These are phyloP conservation scores for Aspergillus floridensis DNA, from an alignment of 2,329 filamentous ascomycete species.

Conservation along the genomic window DNA sequence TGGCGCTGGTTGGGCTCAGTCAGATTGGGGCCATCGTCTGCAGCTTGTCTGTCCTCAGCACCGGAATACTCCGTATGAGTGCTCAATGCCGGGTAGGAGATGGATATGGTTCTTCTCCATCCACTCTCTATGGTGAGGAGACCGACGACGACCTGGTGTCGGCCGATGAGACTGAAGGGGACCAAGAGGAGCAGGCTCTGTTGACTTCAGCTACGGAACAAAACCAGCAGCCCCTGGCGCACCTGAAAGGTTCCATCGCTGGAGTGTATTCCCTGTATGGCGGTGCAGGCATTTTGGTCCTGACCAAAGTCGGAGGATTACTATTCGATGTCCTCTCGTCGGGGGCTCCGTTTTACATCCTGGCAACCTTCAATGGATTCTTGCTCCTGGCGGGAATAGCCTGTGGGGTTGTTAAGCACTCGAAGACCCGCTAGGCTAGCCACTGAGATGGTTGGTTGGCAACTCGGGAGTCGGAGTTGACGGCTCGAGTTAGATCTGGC, in stretches of 20 bases:
- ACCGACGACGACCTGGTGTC: conserved; percentile 6
- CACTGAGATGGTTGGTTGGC: background rate
- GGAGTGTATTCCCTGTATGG: conserved; percentile 91
- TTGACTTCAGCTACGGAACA: conserved; percentile 21
- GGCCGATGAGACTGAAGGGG: conserved; percentile 6
- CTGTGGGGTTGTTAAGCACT: conserved; percentile 23
- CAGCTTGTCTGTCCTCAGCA: conserved; percentile 82
- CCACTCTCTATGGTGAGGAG: background rate
- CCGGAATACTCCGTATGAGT: conserved; percentile 63
- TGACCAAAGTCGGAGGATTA: conserved; percentile 86
- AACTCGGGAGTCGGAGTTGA: background rate
- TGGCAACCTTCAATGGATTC: conserved; percentile 80
- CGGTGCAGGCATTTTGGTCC: conserved; percentile 80
- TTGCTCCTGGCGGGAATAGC: conserved; percentile 51
- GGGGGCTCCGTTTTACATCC: conserved; percentile 88
- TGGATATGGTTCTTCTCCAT: background rate
- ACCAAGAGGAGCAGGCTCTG: conserved; percentile 33
- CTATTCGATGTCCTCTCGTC: conserved; percentile 74
- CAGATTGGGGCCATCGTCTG: conserved; percentile 97
- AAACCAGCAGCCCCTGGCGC: conserved; percentile 40
- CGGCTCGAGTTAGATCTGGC: background rate
- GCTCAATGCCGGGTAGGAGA: background rate
- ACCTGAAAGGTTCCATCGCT: conserved; percentile 88
- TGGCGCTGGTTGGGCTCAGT: conserved; percentile 79
- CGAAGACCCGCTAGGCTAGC: background rate